phyloP scores from a whole-genome alignment of 352 stramenopile species.

The Phytophthora multivora region DNA sequence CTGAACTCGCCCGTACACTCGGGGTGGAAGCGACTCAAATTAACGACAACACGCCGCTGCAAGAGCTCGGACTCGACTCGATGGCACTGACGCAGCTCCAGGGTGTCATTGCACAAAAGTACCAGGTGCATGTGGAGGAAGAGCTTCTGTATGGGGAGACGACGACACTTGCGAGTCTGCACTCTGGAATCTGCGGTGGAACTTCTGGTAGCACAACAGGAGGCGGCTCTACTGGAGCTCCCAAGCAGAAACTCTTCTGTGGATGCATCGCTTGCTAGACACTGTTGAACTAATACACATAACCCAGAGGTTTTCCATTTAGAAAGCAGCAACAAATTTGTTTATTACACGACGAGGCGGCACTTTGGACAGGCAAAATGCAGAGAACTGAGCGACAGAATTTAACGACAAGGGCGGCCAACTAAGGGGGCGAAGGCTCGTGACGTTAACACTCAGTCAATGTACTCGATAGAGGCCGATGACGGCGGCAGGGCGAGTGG shows the following conservation, averaged over 20 bases:
- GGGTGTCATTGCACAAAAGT: conserved; percentile 90
- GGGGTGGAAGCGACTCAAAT: conserved; percentile 58
- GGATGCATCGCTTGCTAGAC: conserved; percentile 75
- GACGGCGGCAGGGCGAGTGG: conserved; percentile 31
- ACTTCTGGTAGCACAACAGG: conserved; percentile 26
- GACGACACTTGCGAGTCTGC: conserved; percentile 85
- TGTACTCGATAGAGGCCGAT: conserved; percentile 49
- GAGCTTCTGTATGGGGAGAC: conserved; percentile 92
- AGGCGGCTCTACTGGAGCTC: conserved; percentile 14
- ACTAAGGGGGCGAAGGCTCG: conserved; percentile 10
- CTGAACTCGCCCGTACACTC: conserved; percentile 64
- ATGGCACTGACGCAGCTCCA: conserved; percentile 95
- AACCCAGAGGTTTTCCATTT: no score
- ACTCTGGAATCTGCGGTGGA: conserved; percentile 61
- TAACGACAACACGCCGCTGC: conserved; percentile 57
- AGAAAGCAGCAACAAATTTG: conserved; percentile 21
- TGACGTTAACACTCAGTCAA: conserved; percentile 34
- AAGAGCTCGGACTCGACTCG: conserved; percentile 92
- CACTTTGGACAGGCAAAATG: conserved; percentile 27
- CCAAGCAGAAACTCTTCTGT: conserved; percentile 68
- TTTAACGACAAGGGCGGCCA: conserved; percentile 13
- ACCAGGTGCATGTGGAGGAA: conserved; percentile 91
- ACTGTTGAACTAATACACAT: no score
- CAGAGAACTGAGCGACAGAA: conserved; percentile 19
- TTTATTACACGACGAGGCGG: conserved; percentile 34